A percentile compares a stretch with the other conserved stretches of the same genome.
Evolutionary conservation across 1,284 basidiomycete species (phyloP).

Genomic region (Pseudozyma pruni): DNA sequence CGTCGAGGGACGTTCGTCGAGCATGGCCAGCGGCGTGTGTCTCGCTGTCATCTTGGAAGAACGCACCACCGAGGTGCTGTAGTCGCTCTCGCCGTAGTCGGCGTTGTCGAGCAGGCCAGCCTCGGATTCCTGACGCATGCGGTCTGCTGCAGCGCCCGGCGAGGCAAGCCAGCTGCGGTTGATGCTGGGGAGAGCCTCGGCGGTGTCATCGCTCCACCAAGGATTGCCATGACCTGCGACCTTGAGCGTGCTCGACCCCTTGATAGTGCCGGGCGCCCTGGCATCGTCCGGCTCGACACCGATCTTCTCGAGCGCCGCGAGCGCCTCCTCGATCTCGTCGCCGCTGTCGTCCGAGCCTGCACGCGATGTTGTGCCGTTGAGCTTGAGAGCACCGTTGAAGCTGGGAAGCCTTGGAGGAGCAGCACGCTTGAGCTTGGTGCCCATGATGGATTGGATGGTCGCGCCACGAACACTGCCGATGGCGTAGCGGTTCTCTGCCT

Average conservation of each 20-base stretch:
- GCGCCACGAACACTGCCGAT: constrained; percentile 76
- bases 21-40: constrained; percentile 45
- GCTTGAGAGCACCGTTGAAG: constrained; percentile 80
- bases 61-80: constrained; percentile 62
- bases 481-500: constrained; percentile 69
- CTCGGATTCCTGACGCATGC: constrained; percentile 45
- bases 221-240: constrained; percentile 62
- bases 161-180: constrained; percentile 52
- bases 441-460: constrained; percentile 54
- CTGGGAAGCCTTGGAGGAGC: constrained; percentile 81
- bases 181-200: constrained; percentile 52
- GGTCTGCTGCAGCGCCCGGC: constrained; percentile 36
- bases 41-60: constrained; percentile 49
- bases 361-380: constrained; percentile 68
- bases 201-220: constrained; percentile 59
- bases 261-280: constrained; percentile 32
- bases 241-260: constrained; percentile 56
- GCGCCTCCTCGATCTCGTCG: constrained; percentile 61
- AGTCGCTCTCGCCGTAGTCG: constrained; percentile 51
- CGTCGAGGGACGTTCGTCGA: constrained; percentile 39
- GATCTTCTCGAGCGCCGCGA: constrained; percentile 59
- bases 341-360: constrained; percentile 48
- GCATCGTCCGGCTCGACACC: constrained; percentile 44
- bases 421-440: constrained; percentile 49
- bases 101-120: constrained; percentile 34